These are phyloP conservation scores for Pyrus pyrifolia DNA, from an alignment of 306 rosid species.

Conservation along the genomic window DNA sequence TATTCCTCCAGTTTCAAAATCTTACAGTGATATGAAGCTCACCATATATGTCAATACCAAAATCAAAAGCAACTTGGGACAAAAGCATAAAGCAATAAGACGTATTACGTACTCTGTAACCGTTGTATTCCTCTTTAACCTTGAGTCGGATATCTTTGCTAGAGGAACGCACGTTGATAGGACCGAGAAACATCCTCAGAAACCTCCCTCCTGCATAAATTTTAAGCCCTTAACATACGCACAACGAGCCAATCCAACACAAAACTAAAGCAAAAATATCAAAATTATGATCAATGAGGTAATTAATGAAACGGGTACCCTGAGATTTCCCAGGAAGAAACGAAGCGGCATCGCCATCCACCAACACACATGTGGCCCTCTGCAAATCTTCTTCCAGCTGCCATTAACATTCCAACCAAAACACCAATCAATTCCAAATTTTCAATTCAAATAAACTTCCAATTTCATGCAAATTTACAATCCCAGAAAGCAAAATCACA, in stretches of 20 bases:
- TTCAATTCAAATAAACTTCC: neutral
- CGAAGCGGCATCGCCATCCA: slow-evolving; percentile 80
- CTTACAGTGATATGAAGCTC: neutral
- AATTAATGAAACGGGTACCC: slow-evolving; percentile 31
- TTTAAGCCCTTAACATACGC: neutral
- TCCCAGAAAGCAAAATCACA: neutral
- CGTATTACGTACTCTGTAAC: slow-evolving; percentile 55
- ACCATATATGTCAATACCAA: neutral
- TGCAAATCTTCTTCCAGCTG: slow-evolving; percentile 89
- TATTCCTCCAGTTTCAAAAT: neutral
- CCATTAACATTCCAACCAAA: neutral
- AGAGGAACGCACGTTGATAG: slow-evolving; percentile 85
- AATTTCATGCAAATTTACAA: neutral
- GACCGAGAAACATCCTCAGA: slow-evolving; percentile 91
- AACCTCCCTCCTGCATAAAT: slow-evolving; percentile 44
- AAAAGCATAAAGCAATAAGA: neutral
- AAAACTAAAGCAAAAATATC: neutral
- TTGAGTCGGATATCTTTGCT: slow-evolving; percentile 81
- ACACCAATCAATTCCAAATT: neutral
- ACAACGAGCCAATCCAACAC: neutral
- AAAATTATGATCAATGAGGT: neutral
- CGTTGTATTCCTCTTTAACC: slow-evolving; percentile 96
- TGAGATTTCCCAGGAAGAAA: slow-evolving; percentile 71
- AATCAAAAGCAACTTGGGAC: neutral
- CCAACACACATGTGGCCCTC: slow-evolving; percentile 63